These are phyloP conservation scores for Ogataea salicorniae DNA, from an alignment of 805 yeast species.

Conservation along the genomic window DNA sequence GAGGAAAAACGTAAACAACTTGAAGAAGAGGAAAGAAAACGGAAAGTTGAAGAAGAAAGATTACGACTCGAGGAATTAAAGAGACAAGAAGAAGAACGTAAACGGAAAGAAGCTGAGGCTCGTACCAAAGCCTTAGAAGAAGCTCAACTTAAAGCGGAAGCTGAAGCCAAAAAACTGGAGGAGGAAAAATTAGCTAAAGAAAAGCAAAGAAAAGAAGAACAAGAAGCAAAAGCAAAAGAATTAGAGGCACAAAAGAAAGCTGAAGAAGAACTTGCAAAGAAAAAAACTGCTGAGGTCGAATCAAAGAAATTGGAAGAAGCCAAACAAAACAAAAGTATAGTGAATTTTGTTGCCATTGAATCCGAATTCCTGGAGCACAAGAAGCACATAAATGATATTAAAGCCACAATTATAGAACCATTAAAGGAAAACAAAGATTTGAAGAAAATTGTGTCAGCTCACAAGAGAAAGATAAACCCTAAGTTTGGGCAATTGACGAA, in stretches of 20 bases:
- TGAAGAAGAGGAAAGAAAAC: conserved; percentile 1
- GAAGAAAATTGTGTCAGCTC: conserved; percentile 49
- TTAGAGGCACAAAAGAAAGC: conserved; percentile 10
- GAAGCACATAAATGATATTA: conserved; percentile 51
- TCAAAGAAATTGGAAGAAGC: conserved; percentile 16
- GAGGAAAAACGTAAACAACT: not conserved
- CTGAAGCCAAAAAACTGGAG: conserved; percentile 1
- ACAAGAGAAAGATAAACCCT: conserved; percentile 76
- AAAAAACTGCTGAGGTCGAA: conserved; percentile 16
- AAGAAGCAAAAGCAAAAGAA: conserved; percentile 14
- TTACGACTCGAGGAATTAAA: not conserved
- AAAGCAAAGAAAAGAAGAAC: conserved; percentile 10
- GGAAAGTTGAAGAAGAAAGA: conserved; percentile 4
- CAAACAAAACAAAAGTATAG: conserved; percentile 22
- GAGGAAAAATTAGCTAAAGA: conserved; percentile 17
- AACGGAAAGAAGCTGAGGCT: too few species aligned
- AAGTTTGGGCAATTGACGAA: conserved; percentile 89
- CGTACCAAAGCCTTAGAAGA: conserved; percentile 5
- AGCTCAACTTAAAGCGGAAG: conserved; percentile 1
- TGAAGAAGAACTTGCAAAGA: conserved; percentile 19
- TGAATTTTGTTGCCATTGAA: conserved; percentile 36
- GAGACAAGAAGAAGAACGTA: too few species aligned
- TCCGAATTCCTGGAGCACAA: conserved; percentile 43
- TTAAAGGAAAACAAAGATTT: conserved; percentile 39
- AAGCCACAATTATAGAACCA: conserved; percentile 50